phyloP scores from a whole-genome alignment of 495 filamentous ascomycete species.

The Xylaria telfairii region DNA sequence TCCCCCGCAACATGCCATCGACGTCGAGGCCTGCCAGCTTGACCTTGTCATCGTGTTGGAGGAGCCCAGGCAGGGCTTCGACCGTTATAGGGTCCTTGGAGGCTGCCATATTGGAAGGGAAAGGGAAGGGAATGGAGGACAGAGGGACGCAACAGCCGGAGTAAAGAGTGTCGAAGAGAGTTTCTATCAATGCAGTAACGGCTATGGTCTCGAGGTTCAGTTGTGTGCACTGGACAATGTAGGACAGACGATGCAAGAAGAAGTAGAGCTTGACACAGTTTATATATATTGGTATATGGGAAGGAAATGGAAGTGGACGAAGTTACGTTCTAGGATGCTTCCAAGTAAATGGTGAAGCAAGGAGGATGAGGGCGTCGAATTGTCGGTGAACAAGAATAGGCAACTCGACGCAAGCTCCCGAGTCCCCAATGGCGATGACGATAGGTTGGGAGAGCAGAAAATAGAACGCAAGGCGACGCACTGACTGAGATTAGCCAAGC shows the following conservation, averaged over 20 bases:
- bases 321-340: neutral
- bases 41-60: constrained; percentile 79
- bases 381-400: constrained; percentile 14
- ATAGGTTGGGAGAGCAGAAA: neutral
- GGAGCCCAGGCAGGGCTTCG: constrained; percentile 67
- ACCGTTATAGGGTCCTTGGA: constrained; percentile 53
- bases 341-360: neutral
- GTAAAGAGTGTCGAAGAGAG: too few species aligned
- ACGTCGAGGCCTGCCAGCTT: constrained; percentile 93
- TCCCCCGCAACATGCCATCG: constrained; percentile 89
- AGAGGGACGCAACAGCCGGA: too few species aligned
- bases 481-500: neutral
- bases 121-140: neutral
- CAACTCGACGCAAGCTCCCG: neutral
- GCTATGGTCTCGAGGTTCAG: neutral
- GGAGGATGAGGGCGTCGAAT: neutral
- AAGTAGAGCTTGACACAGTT: neutral
- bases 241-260: neutral
- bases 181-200: neutral
- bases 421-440: constrained; percentile 11
- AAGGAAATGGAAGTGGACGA: neutral
- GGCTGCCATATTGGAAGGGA: constrained; percentile 26
- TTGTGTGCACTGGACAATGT: neutral
- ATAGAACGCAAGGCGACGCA: neutral
- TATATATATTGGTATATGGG: neutral